Evolutionary conservation across 2,329 filamentous ascomycete species (phyloP), one percentile per base, ranked within the genome.

Genomic region (Fonsecaea pedrosoi): DNA sequence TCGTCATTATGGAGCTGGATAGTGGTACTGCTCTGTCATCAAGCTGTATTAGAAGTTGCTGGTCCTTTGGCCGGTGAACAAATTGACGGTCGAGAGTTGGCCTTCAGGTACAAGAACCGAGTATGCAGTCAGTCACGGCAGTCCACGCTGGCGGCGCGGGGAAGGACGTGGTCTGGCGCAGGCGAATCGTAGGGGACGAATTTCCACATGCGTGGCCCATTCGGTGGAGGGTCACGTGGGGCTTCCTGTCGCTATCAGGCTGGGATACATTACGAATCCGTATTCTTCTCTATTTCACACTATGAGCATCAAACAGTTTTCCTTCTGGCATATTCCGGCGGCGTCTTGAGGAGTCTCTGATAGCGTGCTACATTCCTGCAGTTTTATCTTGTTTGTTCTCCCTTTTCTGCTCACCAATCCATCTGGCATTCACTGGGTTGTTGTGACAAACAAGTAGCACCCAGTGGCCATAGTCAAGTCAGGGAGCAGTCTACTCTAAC

Each of bases 1-100:
- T 88, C 72, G 91, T 90, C 91, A 94, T 94, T 72, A 75, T 85
- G 78, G 53, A 42, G 13, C n/a, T 12, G 12, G 45, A 25, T 25
- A 25, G 18, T 25, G 6, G 18, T 10, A 6, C 10, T 50, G 6
- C 18, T 50, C 45, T 25, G 45, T 50, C 45, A 25, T 50, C 45
- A 50, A 50, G 18, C 21, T 37, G 18, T 50, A 25, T 25, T 0
- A 25, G 45, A 25, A 25, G 18, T 50, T 50, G 18, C 18, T 50
- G 18, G 45, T 50, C 7, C 45, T 50, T 21, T 50, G 45, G 21
- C 45, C 8, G 25, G 45, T 18, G 45, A 50, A 50, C 45, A 50
- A 21, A 18, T 50, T 25, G 45, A 50, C 45, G 7, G 18, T 50
- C 30, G 53, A 37, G 53, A 8, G 25, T 34, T 10, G 53, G 30